These are phyloP conservation scores for Hypoxylon sp. DNA, from an alignment of 2,329 filamentous ascomycete species.

Conservation along the genomic window DNA sequence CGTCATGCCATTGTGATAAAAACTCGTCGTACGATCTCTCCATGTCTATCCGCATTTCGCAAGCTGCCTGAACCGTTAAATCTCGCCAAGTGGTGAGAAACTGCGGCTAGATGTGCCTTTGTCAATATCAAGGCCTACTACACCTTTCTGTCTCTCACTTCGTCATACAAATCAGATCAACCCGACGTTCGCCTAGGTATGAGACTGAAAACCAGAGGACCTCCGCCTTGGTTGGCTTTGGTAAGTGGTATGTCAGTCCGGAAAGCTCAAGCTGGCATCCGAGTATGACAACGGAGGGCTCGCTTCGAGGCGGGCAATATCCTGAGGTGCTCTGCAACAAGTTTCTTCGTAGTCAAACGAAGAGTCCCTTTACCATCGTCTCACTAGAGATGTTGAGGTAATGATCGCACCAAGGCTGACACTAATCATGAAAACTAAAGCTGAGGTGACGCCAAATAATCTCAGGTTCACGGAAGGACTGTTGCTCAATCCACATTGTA, in stretches of 20 bases:
- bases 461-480: slow-evolving; percentile 14
- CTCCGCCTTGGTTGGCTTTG: neutral
- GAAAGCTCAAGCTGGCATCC: slow-evolving; percentile 1
- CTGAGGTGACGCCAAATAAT: slow-evolving; percentile 27
- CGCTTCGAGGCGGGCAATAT: neutral
- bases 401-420: slow-evolving; percentile 31
- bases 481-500: slow-evolving; percentile 3
- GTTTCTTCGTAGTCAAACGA: slow-evolving; percentile 29
- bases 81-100: slow-evolving; percentile 27
- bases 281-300: neutral
- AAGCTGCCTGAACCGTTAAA: slow-evolving; percentile 13
- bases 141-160: slow-evolving; percentile 9
- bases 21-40: slow-evolving; percentile 44
- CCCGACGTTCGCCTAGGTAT: slow-evolving; percentile 5
- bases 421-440: slow-evolving; percentile 20
- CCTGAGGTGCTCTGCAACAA: neutral
- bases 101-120: slow-evolving; percentile 21
- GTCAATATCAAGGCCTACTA: slow-evolving; percentile 4
- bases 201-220: slow-evolving; percentile 10
- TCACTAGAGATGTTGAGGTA: slow-evolving; percentile 39
- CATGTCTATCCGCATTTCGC: slow-evolving; percentile 19
- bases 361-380: slow-evolving; percentile 19
- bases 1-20: slow-evolving; percentile 35
- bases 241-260: slow-evolving; percentile 1
- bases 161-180: slow-evolving; percentile 19